phyloP scores from a whole-genome alignment of 768 basidiomycete genomes.

The Kwoniella sp. region DNA sequence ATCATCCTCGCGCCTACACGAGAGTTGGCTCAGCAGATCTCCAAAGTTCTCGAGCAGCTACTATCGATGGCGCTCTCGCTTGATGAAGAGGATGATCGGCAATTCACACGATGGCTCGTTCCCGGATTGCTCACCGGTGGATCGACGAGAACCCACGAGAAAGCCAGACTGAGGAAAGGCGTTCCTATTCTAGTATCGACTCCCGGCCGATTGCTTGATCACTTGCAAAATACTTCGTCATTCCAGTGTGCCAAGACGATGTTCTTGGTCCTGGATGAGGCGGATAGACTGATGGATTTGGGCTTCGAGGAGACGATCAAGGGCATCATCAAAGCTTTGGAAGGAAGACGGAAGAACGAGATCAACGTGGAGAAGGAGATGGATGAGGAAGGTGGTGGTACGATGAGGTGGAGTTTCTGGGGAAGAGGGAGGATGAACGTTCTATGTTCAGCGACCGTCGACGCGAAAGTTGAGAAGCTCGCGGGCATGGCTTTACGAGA shows the following conservation, averaged over 20 bases:
- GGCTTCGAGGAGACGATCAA: slow-evolving; percentile 95
- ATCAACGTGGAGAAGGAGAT: slow-evolving; percentile 61
- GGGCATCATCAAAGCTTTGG: slow-evolving; percentile 82
- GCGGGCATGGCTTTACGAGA: slow-evolving; percentile 77
- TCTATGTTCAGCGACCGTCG: slow-evolving; percentile 94
- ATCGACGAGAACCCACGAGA: slow-evolving; percentile 91
- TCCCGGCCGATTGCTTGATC: slow-evolving; percentile 91
- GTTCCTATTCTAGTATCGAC: slow-evolving; percentile 93
- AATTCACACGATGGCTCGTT: slow-evolving; percentile 79
- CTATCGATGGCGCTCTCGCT: slow-evolving; percentile 68
- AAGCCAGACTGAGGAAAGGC: slow-evolving; percentile 90
- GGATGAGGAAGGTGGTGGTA: slow-evolving; percentile 53
- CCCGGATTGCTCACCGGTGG: slow-evolving; percentile 92
- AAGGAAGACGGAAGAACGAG: slow-evolving; percentile 78
- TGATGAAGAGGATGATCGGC: slow-evolving; percentile 55
- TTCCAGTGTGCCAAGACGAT: slow-evolving; percentile 91
- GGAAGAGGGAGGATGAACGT: slow-evolving; percentile 70
- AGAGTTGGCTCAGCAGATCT: slow-evolving; percentile 95
- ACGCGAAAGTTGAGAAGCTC: slow-evolving; percentile 90
- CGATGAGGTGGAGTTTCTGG: slow-evolving; percentile 55
- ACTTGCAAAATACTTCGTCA: slow-evolving; percentile 90
- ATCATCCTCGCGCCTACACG: slow-evolving; percentile 93
- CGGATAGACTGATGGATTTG: slow-evolving; percentile 95
- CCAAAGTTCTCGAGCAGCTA: slow-evolving; percentile 84
- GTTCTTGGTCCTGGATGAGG: slow-evolving; percentile 96